phyloP scores from a whole-genome alignment of 257 asterid species.

The Parsonsia alboflavescens region DNA sequence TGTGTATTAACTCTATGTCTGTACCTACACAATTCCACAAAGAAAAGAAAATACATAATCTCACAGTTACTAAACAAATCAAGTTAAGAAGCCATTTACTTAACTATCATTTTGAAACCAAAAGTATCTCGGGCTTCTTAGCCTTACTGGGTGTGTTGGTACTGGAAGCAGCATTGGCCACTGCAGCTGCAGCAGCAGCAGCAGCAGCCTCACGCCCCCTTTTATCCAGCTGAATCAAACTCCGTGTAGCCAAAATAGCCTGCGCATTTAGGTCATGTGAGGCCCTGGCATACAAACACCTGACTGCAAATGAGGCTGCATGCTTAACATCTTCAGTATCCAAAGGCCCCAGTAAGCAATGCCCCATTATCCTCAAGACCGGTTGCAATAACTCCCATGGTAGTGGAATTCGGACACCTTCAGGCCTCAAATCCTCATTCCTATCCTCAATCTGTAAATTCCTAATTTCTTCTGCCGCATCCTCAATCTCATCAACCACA shows the following conservation, averaged over 20 bases:
- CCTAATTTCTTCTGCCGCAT: conserved; percentile 27
- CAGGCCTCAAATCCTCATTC: conserved; percentile 21
- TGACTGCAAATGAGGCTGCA: conserved; percentile 70
- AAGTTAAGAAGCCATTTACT: conserved; percentile 17
- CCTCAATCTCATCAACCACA: conserved; percentile 38
- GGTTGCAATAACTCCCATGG: conserved; percentile 97
- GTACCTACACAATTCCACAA: conserved; percentile 33
- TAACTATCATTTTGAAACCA: conserved; percentile 67
- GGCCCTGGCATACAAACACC: conserved; percentile 83
- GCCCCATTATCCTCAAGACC: conserved; percentile 77
- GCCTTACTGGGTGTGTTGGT: conserved; percentile 91
- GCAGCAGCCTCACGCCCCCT: conserved; percentile 67
- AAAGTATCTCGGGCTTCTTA: conserved; percentile 87
- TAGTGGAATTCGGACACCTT: conserved; percentile 69
- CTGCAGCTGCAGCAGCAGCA: conserved; percentile 35
- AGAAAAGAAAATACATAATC: conserved; percentile 7
- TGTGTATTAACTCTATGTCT: conserved; percentile 18
- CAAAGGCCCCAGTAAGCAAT: conserved; percentile 88
- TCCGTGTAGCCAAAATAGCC: conserved; percentile 85
- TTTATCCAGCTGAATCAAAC: conserved; percentile 80
- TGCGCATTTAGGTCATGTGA: conserved; percentile 85
- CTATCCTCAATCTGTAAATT: conserved; percentile 24
- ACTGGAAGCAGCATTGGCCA: conserved; percentile 50
- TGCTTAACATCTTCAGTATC: conserved; percentile 66
- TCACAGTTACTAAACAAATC: conserved; percentile 22